Percentiles rank a stretch among this genome's conserved stretches.
These are phyloP conservation scores for Volvox africanus DNA, from an alignment of 139 green algal genomes.

Conservation along the genomic window DNA sequence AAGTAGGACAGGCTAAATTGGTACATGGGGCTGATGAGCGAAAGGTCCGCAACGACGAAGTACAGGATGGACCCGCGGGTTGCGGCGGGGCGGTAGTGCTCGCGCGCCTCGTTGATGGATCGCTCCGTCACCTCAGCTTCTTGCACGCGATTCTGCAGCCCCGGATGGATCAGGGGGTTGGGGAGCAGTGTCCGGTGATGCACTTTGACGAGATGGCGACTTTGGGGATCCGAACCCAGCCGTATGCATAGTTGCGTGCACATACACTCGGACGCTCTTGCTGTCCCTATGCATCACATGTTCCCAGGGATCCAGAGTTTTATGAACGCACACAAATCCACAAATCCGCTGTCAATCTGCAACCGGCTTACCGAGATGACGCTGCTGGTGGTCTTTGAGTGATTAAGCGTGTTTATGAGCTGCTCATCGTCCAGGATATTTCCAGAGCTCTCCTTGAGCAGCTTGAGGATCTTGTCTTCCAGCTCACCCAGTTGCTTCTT, in stretches of 20 bases:
- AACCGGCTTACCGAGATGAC: constrained; percentile 73
- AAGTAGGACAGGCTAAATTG: constrained; percentile 86
- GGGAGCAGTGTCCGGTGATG: too few species aligned
- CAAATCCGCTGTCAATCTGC: constrained; percentile 1
- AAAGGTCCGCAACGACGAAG: constrained; percentile 84
- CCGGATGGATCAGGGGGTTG: too few species aligned
- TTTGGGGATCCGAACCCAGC: too few species aligned
- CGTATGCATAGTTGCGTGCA: too few species aligned
- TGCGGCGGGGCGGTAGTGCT: constrained; percentile 83
- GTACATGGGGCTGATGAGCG: constrained; percentile 90
- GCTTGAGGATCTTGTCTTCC: constrained; percentile 80
- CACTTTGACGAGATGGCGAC: too few species aligned
- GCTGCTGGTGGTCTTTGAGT: constrained; percentile 84
- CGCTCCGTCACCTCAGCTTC: constrained; percentile 88
- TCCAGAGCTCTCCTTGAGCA: constrained; percentile 87
- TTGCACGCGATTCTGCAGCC: constrained; percentile 73
- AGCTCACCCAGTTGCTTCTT: constrained; percentile 87
- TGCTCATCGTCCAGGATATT: constrained; percentile 94
- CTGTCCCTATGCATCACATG: too few species aligned
- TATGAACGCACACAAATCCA: not conserved
- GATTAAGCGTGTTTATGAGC: constrained; percentile 92
- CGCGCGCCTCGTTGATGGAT: constrained; percentile 83
- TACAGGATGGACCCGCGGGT: constrained; percentile 82
- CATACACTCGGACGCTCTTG: too few species aligned
- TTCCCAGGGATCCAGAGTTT: not conserved